phyloP scores from a whole-genome alignment of 2,329 filamentous ascomycete genomes.

The Thielaviopsis ethacetica region DNA sequence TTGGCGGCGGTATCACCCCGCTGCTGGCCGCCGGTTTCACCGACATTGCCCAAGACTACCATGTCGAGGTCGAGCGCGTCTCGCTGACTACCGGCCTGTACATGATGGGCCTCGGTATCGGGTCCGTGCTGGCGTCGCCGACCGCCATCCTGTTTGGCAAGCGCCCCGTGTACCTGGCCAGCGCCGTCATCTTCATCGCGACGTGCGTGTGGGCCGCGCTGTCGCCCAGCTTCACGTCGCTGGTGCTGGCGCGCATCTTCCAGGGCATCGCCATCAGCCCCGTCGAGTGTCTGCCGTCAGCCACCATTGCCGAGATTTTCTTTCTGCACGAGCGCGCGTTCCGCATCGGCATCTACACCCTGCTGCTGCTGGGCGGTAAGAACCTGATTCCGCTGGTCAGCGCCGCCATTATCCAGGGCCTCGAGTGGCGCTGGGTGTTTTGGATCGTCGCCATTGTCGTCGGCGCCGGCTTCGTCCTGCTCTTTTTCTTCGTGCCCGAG shows the following conservation, averaged over 20 bases:
- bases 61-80: constrained; percentile 54
- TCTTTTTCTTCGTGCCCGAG: constrained; percentile 87
- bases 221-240: constrained; percentile 65
- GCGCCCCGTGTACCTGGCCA: constrained; percentile 70
- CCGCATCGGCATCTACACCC: constrained; percentile 80
- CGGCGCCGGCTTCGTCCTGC: constrained; percentile 48
- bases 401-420: constrained; percentile 61
- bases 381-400: constrained; percentile 79
- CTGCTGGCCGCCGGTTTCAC: constrained; percentile 81
- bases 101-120: constrained; percentile 84
- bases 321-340: constrained; percentile 83
- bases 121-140: constrained; percentile 69
- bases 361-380: constrained; percentile 78
- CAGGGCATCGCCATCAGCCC: constrained; percentile 80
- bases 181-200: constrained; percentile 59
- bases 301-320: constrained; percentile 91
- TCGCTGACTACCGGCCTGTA: constrained; percentile 81
- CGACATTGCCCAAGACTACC: constrained; percentile 50
- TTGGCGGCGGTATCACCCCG: constrained; percentile 85
- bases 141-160: constrained; percentile 88
- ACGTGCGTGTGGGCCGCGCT: constrained; percentile 71
- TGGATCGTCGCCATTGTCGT: constrained; percentile 76
- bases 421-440: constrained; percentile 84
- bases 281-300: constrained; percentile 81
- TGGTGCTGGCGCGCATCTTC: constrained; percentile 69